Percentiles rank a stretch among this genome's conserved stretches.
phyloP scores from a whole-genome alignment of 2,329 filamentous ascomycete genomes.

The Paramyrothecium roridum region DNA sequence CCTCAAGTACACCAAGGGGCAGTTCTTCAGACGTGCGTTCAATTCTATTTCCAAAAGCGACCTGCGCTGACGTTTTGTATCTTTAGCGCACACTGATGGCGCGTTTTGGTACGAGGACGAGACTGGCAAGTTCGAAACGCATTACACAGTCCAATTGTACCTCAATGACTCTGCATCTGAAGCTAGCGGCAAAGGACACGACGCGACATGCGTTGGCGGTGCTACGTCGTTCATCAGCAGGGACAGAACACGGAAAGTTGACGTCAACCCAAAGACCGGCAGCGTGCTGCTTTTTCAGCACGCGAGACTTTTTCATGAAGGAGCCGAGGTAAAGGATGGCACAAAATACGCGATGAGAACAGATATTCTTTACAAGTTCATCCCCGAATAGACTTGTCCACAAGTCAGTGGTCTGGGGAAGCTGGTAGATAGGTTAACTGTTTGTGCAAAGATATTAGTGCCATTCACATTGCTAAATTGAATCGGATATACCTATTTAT shows the following conservation, averaged over 20 bases:
- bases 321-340: constrained; percentile 47
- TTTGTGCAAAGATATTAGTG: no score
- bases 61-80: background rate
- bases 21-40: constrained; percentile 62
- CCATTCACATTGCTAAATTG: no score
- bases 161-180: constrained; percentile 25
- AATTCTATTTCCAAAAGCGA: no score
- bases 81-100: constrained; percentile 64
- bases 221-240: constrained; percentile 52
- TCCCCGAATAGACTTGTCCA: constrained; percentile 5
- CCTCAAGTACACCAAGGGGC: constrained; percentile 66
- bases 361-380: constrained; percentile 48
- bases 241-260: constrained; percentile 38
- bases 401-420: no score
- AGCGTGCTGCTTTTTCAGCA: constrained; percentile 62
- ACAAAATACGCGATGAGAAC: constrained; percentile 56
- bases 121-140: constrained; percentile 38
- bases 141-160: constrained; percentile 55
- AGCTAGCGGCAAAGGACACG: background rate
- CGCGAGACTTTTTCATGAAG: constrained; percentile 45
- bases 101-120: constrained; percentile 54
- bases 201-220: constrained; percentile 37
- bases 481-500: no score
- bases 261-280: constrained; percentile 54
- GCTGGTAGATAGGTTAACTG: no score